Percentiles rank a stretch among this genome's conserved stretches.
These are phyloP conservation scores for Tephrocybe rancida DNA, from an alignment of 768 basidiomycete species.

Conservation along the genomic window DNA sequence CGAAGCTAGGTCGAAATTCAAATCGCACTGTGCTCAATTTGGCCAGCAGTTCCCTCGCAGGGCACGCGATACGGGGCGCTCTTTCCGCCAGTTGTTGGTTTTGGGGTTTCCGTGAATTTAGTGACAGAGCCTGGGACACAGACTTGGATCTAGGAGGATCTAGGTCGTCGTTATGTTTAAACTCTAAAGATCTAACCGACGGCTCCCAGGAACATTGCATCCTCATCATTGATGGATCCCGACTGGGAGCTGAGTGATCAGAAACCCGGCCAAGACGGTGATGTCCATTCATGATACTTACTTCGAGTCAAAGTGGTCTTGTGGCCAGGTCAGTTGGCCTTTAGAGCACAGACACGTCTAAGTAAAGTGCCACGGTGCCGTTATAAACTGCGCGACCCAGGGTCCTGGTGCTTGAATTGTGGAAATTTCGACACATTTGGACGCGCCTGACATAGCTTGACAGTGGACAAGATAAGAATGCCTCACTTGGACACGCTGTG, in stretches of 20 bases:
- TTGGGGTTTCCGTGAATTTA: too few species aligned
- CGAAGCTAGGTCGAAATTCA: too few species aligned
- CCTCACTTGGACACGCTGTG: not conserved
- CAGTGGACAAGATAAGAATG: not conserved
- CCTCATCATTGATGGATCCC: not conserved
- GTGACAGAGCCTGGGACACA: not conserved
- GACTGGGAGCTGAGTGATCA: not conserved
- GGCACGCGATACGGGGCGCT: too few species aligned
- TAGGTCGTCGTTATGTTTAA: not conserved
- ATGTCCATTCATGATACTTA: not conserved
- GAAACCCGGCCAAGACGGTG: not conserved
- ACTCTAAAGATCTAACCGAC: not conserved
- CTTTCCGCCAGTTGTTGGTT: too few species aligned
- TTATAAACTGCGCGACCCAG: not conserved
- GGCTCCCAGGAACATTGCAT: not conserved
- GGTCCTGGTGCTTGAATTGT: not conserved
- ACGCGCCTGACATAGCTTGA: too few species aligned
- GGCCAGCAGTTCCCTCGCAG: too few species aligned
- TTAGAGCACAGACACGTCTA: not conserved
- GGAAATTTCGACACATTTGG: not conserved
- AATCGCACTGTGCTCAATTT: too few species aligned
- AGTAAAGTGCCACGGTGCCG: not conserved
- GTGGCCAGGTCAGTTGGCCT: slow-evolving; percentile 7
- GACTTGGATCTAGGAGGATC: not conserved
- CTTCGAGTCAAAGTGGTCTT: not conserved